A percentile compares a stretch with the other conserved stretches of the same genome.
These are phyloP conservation scores for Backusella macrospora DNA, from an alignment of 192 early-diverging fungal species.

Conservation along the genomic window DNA sequence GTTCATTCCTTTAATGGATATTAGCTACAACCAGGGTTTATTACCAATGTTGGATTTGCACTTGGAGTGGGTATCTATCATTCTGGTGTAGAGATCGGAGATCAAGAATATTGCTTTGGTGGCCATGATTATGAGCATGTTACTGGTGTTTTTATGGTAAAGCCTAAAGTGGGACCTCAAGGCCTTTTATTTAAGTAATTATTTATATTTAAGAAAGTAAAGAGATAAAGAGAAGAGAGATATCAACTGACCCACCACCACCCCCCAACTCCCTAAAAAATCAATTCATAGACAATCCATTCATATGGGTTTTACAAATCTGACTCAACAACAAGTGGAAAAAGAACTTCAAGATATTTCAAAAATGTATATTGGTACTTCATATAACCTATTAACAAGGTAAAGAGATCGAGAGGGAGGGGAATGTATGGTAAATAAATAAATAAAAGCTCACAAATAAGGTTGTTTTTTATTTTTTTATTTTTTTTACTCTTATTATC, in stretches of 20 bases:
- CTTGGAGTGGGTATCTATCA: slow-evolving; percentile 39
- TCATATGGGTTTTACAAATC: slow-evolving; percentile 35
- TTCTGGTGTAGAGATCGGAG: slow-evolving; percentile 37
- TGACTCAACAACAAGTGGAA: slow-evolving; percentile 19
- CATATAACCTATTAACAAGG: slow-evolving; percentile 38
- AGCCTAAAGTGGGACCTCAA: slow-evolving; percentile 35
- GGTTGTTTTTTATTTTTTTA: not conserved
- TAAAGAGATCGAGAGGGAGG: slow-evolving; percentile 3
- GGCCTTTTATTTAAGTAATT: slow-evolving; percentile 30
- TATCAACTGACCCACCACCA: not conserved
- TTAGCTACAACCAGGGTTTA: slow-evolving; percentile 32
- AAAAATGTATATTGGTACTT: slow-evolving; percentile 19
- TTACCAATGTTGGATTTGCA: slow-evolving; percentile 32
- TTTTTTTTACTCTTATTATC: too few species aligned
- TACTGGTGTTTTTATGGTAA: slow-evolving; percentile 41
- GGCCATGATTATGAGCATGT: slow-evolving; percentile 36
- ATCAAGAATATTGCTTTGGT: slow-evolving; percentile 42
- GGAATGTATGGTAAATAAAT: not conserved
- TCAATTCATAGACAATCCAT: slow-evolving; percentile 22
- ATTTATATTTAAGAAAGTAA: not conserved
- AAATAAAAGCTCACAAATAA: too few species aligned
- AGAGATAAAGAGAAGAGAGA: not conserved
- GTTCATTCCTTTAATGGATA: too few species aligned
- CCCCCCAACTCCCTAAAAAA: not conserved
- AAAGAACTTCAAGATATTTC: slow-evolving; percentile 20